These are phyloP conservation scores for Calycina marina DNA, from an alignment of 2,329 filamentous ascomycete genomes.

Conservation along the genomic window DNA sequence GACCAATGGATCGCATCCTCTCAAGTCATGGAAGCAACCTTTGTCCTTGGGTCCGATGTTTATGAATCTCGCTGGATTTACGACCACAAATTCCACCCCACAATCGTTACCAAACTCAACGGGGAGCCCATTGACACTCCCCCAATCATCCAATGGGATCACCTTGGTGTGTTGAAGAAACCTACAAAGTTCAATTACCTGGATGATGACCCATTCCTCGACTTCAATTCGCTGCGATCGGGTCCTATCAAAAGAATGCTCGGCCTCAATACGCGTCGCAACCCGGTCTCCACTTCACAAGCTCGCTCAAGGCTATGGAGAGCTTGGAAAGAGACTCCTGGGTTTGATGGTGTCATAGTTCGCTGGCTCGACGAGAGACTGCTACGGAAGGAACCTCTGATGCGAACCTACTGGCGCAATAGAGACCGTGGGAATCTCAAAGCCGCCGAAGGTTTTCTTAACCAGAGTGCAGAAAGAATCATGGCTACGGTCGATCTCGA, in stretches of 20 bases:
- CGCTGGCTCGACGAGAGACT: constrained; percentile 32
- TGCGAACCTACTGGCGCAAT: constrained; percentile 25
- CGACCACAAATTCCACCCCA: constrained; percentile 31
- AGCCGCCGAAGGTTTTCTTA: constrained; percentile 27
- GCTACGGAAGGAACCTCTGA: constrained; percentile 26
- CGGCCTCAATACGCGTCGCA: constrained; percentile 23
- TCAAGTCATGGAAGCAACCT: constrained; percentile 38
- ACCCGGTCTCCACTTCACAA: constrained; percentile 26
- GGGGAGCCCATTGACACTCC: constrained; percentile 34
- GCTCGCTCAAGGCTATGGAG: constrained; percentile 31
- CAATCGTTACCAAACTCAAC: constrained; percentile 31
- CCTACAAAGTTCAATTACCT: constrained; percentile 29
- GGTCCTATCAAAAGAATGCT: constrained; percentile 21
- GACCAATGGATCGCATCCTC: constrained; percentile 38
- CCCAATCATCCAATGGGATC: constrained; percentile 34
- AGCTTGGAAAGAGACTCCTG: constrained; percentile 29
- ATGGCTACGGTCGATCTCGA: constrained; percentile 21
- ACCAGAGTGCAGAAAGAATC: constrained; percentile 18
- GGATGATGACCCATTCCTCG: constrained; percentile 36
- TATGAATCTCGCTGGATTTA: constrained; percentile 34
- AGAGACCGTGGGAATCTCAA: constrained; percentile 24
- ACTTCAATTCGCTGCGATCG: constrained; percentile 24
- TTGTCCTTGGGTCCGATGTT: constrained; percentile 34
- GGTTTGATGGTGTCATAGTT: constrained; percentile 31
- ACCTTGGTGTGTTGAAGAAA: constrained; percentile 27